Base-by-base conservation (phyloP, 108 stramenopile genomes). In the Cyclotella atomus region DNA sequence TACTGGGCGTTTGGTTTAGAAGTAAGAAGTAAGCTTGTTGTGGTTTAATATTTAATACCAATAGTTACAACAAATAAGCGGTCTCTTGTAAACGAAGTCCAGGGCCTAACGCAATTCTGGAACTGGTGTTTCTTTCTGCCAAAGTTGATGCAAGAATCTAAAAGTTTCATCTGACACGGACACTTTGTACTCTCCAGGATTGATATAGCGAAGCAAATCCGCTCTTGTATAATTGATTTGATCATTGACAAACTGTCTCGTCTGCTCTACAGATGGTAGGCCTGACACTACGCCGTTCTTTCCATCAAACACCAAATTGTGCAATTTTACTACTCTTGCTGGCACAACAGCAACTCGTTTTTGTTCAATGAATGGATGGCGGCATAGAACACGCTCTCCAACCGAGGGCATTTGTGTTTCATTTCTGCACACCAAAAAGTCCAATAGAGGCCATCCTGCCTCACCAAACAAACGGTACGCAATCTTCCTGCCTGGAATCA, bases 121-220 rank as follows among this genome's bases (percentile, higher is more conserved):
- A 33, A 94, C 88, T 28, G 94, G 94, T 27, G 87, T 87, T 49
- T 93, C 88, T 24, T 43, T 59, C 45, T 95, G 85, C 99, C 99
- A 99, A 25, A 98, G 61, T 54, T 92, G 46, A 67, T 97, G 99
- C 24, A 98, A 63, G 71, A 89, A 96, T 15, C 70, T 66, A 57
- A 87, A 97, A 34, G 97, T 84, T 9, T 69, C 63, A 43, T 82
- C 75, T 17, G 94, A 94, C 2, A 98, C 92, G 36, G 86, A 89
- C 17, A 97, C 91, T 65, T 89, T 89, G 89, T 96, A 97, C 19
- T 79, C 77, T 30, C 89, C 92, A 3, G 99, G 97, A 76, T 98
- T 95, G 19, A 89, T 61, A 56, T 86, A 82, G 20, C 95, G 88
- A 20, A 93, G 77, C 59, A 92, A 73, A 67, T 96, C 95, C 19